Conservation (phyloP, 176 grass and related monocot species). For the Tillandsia fasciculata region DNA sequence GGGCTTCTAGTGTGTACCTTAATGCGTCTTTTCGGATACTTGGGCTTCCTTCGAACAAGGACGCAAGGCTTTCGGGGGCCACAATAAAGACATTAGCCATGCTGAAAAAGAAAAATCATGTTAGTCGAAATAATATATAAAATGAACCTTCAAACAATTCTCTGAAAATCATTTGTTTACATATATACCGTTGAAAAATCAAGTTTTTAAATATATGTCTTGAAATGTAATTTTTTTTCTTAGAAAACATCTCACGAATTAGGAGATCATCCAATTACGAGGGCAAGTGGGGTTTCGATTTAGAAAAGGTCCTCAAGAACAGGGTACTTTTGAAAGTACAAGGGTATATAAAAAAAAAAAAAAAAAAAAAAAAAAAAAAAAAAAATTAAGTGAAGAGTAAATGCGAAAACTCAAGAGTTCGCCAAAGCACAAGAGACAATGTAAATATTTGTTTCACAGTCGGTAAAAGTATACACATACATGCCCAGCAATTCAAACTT, state of each 20-base stretch:
- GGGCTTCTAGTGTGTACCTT: constrained; percentile 26
- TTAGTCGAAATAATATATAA: background rate
- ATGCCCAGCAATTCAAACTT: constrained; percentile 97
- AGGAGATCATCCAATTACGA: too few relatives aligned
- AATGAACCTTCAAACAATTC: background rate
- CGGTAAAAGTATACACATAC: constrained; percentile 30
- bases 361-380: background rate
- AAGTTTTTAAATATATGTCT: too few relatives aligned
- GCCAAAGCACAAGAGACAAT: too few relatives aligned
- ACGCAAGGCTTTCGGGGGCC: constrained; percentile 93
- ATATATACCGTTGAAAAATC: too few relatives aligned
- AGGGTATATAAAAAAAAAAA: background rate
- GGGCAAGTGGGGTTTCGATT: background rate
- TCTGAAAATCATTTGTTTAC: too few relatives aligned
- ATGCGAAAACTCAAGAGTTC: background rate
- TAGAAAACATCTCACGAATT: background rate
- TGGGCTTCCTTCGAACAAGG: constrained; percentile 85
- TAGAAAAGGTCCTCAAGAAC: background rate
- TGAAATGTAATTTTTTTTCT: constrained; percentile 12
- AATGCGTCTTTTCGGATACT: constrained; percentile 92
- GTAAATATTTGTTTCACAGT: too few relatives aligned
- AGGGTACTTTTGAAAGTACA: background rate
- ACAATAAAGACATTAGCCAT: constrained; percentile 97
- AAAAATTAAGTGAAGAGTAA: constrained; percentile 6
- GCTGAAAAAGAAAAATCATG: constrained; percentile 30